Conservation (phyloP, 805 yeast species). For the Suhomyces sp. region DNA sequence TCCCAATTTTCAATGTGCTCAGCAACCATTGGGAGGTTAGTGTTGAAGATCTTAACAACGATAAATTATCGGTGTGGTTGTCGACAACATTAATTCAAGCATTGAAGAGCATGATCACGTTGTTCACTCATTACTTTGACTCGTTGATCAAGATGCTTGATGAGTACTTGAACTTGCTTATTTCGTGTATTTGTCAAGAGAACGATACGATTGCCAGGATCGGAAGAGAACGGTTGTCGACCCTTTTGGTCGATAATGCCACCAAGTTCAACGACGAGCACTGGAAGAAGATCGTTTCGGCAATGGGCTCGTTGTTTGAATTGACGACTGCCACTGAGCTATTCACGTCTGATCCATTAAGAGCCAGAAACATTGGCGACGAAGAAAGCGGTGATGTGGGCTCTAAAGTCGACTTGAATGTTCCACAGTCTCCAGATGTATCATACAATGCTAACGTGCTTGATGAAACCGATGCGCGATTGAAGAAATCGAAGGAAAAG, state of each 20-base stretch:
- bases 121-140: constrained; percentile 80
- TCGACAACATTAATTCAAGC: constrained; percentile 97
- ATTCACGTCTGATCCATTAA: constrained; percentile 58
- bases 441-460: constrained; percentile 5
- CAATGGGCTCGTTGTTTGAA: constrained; percentile 68
- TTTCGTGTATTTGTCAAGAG: constrained; percentile 91
- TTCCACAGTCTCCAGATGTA: constrained; percentile 6
- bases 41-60: constrained; percentile 60
- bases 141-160: constrained; percentile 70
- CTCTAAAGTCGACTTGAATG: constrained; percentile 10
- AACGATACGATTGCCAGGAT: constrained; percentile 95
- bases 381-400: constrained; percentile 31
- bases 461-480: constrained; percentile 32
- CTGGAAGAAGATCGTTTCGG: constrained; percentile 69
- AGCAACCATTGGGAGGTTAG: constrained; percentile 68
- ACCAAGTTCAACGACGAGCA: constrained; percentile 58
- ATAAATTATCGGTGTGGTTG: constrained; percentile 91
- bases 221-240: constrained; percentile 85
- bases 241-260: constrained; percentile 73
- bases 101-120: constrained; percentile 76
- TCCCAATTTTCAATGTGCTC: constrained; percentile 86
- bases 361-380: constrained; percentile 10
- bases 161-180: constrained; percentile 72
- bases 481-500: constrained; percentile 51
- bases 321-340: constrained; percentile 85